A percentile compares a stretch with the other conserved stretches of the same genome.
These are phyloP conservation scores for Pichia sp. DNA, from an alignment of 1,139 yeast species.

Conservation along the genomic window DNA sequence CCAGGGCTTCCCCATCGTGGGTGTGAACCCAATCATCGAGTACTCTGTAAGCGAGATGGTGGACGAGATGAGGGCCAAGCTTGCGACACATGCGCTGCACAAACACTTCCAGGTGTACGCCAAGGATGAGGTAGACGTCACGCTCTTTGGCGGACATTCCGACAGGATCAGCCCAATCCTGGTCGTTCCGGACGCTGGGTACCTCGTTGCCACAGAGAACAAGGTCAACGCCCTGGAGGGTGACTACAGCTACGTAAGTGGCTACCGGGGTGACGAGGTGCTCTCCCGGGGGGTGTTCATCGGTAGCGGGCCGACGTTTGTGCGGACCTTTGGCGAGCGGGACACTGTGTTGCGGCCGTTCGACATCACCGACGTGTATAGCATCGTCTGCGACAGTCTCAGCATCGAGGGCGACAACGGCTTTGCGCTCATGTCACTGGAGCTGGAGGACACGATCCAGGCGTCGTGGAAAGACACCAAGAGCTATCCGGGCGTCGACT, in stretches of 20 bases:
- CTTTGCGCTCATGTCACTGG: neutral
- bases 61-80: constrained; percentile 32
- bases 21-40: constrained; percentile 55
- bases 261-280: neutral
- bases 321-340: neutral
- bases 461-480: neutral
- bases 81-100: constrained; percentile 30
- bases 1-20: constrained; percentile 91
- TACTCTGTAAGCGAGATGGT: constrained; percentile 38
- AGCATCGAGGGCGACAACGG: neutral
- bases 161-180: constrained; percentile 79
- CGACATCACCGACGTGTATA: neutral
- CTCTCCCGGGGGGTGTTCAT: neutral
- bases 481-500: neutral
- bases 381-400: neutral
- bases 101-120: constrained; percentile 46
- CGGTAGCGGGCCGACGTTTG: neutral
- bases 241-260: neutral
- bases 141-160: constrained; percentile 55
- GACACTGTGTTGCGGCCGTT: neutral
- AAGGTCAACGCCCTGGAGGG: neutral
- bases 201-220: constrained; percentile 55
- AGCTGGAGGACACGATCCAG: neutral
- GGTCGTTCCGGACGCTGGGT: constrained; percentile 80
- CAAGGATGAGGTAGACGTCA: constrained; percentile 54